Base-by-base conservation (phyloP, 306 rosid species). In the Quillaja saponaria region DNA sequence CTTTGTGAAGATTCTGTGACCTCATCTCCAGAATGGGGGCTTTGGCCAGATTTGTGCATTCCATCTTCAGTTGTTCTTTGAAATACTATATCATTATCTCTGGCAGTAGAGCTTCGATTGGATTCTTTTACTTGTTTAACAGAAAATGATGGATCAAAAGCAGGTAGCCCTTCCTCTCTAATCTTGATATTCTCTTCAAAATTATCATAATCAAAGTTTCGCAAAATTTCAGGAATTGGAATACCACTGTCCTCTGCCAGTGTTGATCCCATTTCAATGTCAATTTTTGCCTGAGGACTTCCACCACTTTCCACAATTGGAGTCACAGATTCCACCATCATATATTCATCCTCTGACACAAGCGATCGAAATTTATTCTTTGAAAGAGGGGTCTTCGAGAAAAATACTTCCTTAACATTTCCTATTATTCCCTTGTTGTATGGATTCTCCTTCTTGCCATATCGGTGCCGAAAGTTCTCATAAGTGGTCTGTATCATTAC, bases 391-490 rank as follows among this genome's bases (percentile, higher is more conserved):
- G 74, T 71, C 3, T 68, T 65, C n/a, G 94, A 77, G 76, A 83
- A 81, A 55, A 92, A 85, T 50, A 76, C 64, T 75, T 92, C 95
- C 21, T 1, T 48, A 6, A 87, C 40, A 74, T 92, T 92, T 52
- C 60, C 45, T 6, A 19, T 20, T 13, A 49, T 53, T 77, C 96
- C 98, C 72, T 18, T 69, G 58, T 84, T 77, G 82, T 79, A 83
- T 52, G 95, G 96, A 56, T 88, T 92, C 78, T 84, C 81, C 73
- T 83, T 92, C 69, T 72, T 88, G 66, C 84, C 90, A 50, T 92
- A 88, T 65, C 83, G 94, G 68, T 79, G 86, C 10, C 96, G 84
- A 65, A 92, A 92, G 74, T 86, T 92, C 79, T 92, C 96, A 12
- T 92, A 92, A n/a, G 98, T 92, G 15, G 98, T 88, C 96, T 91